phyloP scores from a whole-genome alignment of 2,329 filamentous ascomycete species.

The Nigrospora osmanthi region DNA sequence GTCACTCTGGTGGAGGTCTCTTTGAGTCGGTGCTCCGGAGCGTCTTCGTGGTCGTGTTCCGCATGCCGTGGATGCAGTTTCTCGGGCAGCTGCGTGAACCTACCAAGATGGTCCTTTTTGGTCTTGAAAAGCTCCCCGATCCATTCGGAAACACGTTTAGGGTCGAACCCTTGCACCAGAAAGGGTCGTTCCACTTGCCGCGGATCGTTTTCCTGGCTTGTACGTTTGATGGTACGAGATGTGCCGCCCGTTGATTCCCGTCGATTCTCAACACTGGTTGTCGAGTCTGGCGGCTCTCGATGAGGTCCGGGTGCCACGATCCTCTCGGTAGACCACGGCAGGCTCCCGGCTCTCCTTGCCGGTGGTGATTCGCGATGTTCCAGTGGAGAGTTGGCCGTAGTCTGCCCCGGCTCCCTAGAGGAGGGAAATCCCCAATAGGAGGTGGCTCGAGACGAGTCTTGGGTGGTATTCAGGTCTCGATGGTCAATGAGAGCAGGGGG shows the following conservation, averaged over 20 bases:
- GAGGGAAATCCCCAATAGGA: slow-evolving; percentile 17
- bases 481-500: too few species aligned
- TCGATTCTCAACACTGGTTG: too few species aligned
- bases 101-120: slow-evolving; percentile 6
- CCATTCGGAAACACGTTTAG: slow-evolving; percentile 15
- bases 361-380: too few species aligned
- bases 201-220: neutral
- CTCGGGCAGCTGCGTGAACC: slow-evolving; percentile 16
- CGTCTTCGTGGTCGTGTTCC: slow-evolving; percentile 10
- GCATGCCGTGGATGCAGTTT: slow-evolving; percentile 13
- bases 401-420: slow-evolving; percentile 5
- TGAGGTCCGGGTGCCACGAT: too few species aligned
- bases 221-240: too few species aligned
- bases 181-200: slow-evolving; percentile 3
- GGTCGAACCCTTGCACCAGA: slow-evolving; percentile 8
- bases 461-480: too few species aligned
- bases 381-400: neutral
- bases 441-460: slow-evolving; percentile 3
- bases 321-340: too few species aligned
- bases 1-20: slow-evolving; percentile 12
- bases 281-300: too few species aligned
- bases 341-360: too few species aligned
- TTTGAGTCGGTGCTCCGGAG: slow-evolving; percentile 3
- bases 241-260: too few species aligned
- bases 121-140: slow-evolving; percentile 17